Base-by-base conservation (phyloP, 2,329 filamentous ascomycete genomes). In the Penicillium nordicum region DNA sequence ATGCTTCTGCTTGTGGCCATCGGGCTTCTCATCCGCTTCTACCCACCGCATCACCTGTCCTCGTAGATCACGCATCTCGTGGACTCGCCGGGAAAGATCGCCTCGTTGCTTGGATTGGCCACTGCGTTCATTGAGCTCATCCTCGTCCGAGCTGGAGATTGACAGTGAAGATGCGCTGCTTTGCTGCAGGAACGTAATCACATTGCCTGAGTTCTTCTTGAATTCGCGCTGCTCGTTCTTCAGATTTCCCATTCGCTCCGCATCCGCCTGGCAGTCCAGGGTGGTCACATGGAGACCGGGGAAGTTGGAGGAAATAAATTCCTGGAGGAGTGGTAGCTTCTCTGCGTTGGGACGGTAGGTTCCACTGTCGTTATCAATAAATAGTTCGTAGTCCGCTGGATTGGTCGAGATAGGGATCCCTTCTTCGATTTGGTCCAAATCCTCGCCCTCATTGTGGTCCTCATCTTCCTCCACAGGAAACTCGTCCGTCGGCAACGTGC, bases 341-440 rank as follows among this genome's bases (percentile, higher is more conserved):
- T 86, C 81, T 54, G 88, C 88, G 68, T 95, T 91, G 0, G 93
- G 93, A 0, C 93, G 84, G 72, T 97, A 97, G 0, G 93, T 97
- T 11, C 93, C 93, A 53, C 87, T 91, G 74, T 96, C 93, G 68
- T 97, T 97, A 78, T 97, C 93, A 68, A 97, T 97, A 61, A 94
- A 80, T 9, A 97, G 83, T 70, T 96, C 88, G 72, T 96, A 97
- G 69, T 84, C 75, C 5, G 71, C 66, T 0, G 84, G 84, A 51
- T 86, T 81, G 6, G 71, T 79, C 4, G 80, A 80, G 2, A 79
- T 70, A 4, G 46, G 38, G n/a, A 44, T 43, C n/a, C 46, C 52
- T 55, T 55, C 45, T 18, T 55, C 52, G 9, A 36, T 54, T 32
- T 43, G 44, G 6, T 77, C 75, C 2, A 75, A 32, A 23, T 78